Conservation (phyloP, 768 basidiomycete genomes). For the Pisolithus sp. region DNA sequence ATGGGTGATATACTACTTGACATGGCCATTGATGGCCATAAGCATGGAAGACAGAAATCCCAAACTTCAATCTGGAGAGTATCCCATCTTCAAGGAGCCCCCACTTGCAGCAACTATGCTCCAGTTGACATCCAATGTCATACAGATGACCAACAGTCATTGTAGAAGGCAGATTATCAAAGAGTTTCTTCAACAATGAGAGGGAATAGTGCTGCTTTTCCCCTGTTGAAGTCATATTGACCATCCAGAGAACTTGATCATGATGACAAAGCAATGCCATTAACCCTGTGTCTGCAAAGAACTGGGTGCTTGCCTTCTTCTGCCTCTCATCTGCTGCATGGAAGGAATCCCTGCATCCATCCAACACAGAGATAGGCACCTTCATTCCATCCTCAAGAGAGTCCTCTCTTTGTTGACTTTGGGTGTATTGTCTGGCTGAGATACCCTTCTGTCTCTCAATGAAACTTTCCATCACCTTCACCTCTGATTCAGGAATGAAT, state of each 20-base stretch:
- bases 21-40: no score
- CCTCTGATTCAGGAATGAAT: constrained; percentile 4
- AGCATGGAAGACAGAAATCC: no score
- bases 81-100: no score
- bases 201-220: constrained; percentile 14
- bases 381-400: constrained; percentile 16
- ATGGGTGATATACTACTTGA: no score
- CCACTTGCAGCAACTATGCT: no score
- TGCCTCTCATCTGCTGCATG: constrained; percentile 9
- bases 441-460: neutral
- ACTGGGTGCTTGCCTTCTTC: constrained; percentile 12
- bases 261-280: constrained; percentile 14
- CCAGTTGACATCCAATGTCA: no score
- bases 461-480: constrained; percentile 12
- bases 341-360: constrained; percentile 30
- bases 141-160: no score
- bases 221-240: constrained; percentile 13
- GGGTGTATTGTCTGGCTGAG: neutral
- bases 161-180: neutral
- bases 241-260: constrained; percentile 13
- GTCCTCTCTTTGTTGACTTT: constrained; percentile 1
- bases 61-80: no score
- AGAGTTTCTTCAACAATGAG: neutral
- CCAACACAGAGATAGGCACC: constrained; percentile 25
- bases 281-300: constrained; percentile 12